Conservation (phyloP, 2,329 filamentous ascomycete genomes). For the Cercospora zeina region DNA sequence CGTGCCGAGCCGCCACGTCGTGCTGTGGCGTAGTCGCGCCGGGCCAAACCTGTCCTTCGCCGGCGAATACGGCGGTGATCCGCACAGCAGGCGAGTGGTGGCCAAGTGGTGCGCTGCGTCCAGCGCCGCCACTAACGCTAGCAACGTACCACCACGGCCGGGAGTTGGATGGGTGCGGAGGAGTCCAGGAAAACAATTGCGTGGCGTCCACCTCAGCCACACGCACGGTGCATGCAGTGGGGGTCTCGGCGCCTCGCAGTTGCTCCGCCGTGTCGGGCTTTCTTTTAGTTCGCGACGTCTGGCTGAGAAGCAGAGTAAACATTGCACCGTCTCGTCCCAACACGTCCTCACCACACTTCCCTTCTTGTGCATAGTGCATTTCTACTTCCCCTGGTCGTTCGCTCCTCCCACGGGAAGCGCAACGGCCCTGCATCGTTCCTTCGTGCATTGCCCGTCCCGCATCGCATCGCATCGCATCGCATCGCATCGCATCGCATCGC, state of each 20-base stretch:
- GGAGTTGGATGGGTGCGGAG: background rate
- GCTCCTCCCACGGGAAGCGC: background rate
- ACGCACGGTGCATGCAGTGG: background rate
- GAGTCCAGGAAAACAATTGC: background rate
- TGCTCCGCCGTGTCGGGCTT: background rate
- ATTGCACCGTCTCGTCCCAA: constrained; percentile 5
- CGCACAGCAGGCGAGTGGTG: background rate
- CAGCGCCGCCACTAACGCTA: background rate
- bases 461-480: background rate
- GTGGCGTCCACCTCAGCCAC: background rate
- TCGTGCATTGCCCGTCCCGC: background rate
- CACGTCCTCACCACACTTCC: background rate
- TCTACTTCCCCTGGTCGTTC: background rate
- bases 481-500: constrained; percentile 4
- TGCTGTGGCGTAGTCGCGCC: background rate
- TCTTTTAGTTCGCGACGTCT: background rate
- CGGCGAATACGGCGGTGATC: background rate
- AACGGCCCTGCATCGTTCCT: background rate
- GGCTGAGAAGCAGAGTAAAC: background rate
- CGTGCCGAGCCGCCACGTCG: background rate
- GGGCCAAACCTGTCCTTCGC: background rate
- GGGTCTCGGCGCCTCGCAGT: background rate
- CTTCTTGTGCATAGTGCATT: background rate
- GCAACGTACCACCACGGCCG: background rate
- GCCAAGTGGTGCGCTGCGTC: background rate